Base-by-base conservation (phyloP, 768 basidiomycete species). In the Xanthoconium purpureum region DNA sequence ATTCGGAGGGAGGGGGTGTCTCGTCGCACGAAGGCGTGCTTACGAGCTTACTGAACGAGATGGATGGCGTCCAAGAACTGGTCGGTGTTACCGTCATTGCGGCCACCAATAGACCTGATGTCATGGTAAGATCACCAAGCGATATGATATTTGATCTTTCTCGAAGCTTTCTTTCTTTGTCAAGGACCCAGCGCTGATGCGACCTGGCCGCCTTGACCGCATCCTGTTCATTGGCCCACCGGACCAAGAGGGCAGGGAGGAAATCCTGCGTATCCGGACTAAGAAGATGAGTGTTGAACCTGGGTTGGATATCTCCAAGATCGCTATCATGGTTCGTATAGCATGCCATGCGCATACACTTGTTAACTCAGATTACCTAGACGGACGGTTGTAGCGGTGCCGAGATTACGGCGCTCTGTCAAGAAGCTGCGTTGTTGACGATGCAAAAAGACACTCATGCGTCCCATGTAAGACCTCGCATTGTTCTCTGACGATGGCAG, bases 51-150 rank as follows among this genome's bases (percentile, higher is more conserved):
- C 70, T 99, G 54, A 98, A 96, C 67, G 97, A 99, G 69, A 98
- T 98, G 94, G 97, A 98, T 66, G 97, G 97, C 18, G 90, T 98
- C 1, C 92, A 98, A 72, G 94, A 96, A 72, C 78, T 98, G 18
- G 77, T 89, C 17, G 94, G 95, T 0, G 97, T 99, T n/a, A 95
- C 92, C 1, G 84, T 98, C 35, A 83, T 99, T 11, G 97, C 94
- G 2, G 97, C 97, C 0, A 99, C 97, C 13, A 98, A 99, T 69
- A 75, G 95, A 54, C 97, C 97, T 9, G 94, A 97, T 58, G 84
- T 85, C n/a, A 85, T 97, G 42, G 89, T 90, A 57, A 69, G 91
- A 78, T 44, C 17, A 28, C 24, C 28, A 28, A 20, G 5, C 47
- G 28, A n/a, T 24, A 17, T 47, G n/a, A 43, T 37, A 6, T 36